Percentiles rank a stretch among this genome's conserved stretches.
These are phyloP conservation scores for Pneumocystis canis DNA, from an alignment of 1,139 yeast species.

Conservation along the genomic window DNA sequence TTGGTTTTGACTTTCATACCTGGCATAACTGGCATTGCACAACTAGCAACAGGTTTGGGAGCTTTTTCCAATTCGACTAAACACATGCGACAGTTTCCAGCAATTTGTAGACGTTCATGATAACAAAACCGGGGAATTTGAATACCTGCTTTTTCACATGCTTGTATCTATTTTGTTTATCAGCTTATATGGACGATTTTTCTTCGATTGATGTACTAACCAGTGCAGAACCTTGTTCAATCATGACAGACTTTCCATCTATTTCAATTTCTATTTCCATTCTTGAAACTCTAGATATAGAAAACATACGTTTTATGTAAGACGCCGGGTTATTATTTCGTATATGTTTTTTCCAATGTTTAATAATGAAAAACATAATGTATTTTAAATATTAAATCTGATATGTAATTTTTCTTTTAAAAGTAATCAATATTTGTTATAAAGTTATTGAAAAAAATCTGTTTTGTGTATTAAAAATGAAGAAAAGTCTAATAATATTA, in stretches of 20 bases:
- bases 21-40: slow-evolving; percentile 80
- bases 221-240: slow-evolving; percentile 77
- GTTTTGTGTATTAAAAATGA: too few relatives aligned
- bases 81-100: slow-evolving; percentile 95
- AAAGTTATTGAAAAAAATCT: too few relatives aligned
- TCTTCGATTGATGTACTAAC: neutral
- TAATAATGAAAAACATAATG: neutral
- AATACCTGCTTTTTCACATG: slow-evolving; percentile 84
- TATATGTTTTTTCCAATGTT: slow-evolving; percentile 10
- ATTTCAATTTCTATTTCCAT: slow-evolving; percentile 63
- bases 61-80: slow-evolving; percentile 81
- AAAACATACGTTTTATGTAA: slow-evolving; percentile 18
- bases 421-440: too few relatives aligned
- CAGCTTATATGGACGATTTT: neutral
- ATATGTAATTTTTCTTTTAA: slow-evolving; percentile 5
- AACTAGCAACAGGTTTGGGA: slow-evolving; percentile 80
- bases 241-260: slow-evolving; percentile 62
- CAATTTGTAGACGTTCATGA: slow-evolving; percentile 80
- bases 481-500: too few relatives aligned
- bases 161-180: slow-evolving; percentile 44
- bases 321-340: neutral
- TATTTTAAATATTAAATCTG: neutral
- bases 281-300: slow-evolving; percentile 19
- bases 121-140: slow-evolving; percentile 79
- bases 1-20: slow-evolving; percentile 82